These are phyloP conservation scores for Flaveria brownii DNA, from an alignment of 129 eudicot species.

Conservation along the genomic window DNA sequence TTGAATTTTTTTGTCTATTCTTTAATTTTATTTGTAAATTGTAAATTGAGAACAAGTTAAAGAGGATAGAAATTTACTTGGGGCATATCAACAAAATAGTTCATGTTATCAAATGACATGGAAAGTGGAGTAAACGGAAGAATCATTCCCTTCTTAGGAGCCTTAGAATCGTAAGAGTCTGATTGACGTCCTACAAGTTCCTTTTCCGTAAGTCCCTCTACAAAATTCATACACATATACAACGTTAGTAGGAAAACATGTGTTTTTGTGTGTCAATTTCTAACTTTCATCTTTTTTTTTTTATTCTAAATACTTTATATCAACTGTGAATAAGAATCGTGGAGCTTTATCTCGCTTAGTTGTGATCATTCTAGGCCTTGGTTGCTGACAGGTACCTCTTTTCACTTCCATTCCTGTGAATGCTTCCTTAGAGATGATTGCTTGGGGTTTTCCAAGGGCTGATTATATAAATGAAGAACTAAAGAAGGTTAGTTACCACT, in stretches of 20 bases:
- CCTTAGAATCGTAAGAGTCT: constrained; percentile 10
- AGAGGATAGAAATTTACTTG: constrained; percentile 32
- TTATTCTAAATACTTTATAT: constrained; percentile 41
- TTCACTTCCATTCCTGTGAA: constrained; percentile 22
- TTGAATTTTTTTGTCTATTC: not conserved
- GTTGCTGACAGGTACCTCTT: constrained; percentile 14
- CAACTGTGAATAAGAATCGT: constrained; percentile 39
- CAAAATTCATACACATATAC: constrained; percentile 10
- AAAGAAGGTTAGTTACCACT: constrained; percentile 15
- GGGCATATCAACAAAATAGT: constrained; percentile 57
- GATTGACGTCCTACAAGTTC: constrained; percentile 5
- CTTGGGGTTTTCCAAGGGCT: constrained; percentile 72
- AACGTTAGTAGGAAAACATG: constrained; percentile 12
- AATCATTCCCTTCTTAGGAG: constrained; percentile 45
- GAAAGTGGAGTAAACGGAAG: constrained; percentile 46
- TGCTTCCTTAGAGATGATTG: constrained; percentile 47
- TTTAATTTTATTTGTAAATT: not conserved
- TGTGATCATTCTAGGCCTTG: constrained; percentile 32
- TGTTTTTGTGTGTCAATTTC: constrained; percentile 20
- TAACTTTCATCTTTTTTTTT: constrained; percentile 2
- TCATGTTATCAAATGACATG: constrained; percentile 49
- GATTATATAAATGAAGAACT: not conserved
- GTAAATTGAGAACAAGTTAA: not conserved
- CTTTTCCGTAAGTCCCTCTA: not conserved
- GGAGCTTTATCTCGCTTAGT: constrained; percentile 34